Base-by-base conservation (phyloP, 495 filamentous ascomycete genomes). In the Podospora anserina region DNA sequence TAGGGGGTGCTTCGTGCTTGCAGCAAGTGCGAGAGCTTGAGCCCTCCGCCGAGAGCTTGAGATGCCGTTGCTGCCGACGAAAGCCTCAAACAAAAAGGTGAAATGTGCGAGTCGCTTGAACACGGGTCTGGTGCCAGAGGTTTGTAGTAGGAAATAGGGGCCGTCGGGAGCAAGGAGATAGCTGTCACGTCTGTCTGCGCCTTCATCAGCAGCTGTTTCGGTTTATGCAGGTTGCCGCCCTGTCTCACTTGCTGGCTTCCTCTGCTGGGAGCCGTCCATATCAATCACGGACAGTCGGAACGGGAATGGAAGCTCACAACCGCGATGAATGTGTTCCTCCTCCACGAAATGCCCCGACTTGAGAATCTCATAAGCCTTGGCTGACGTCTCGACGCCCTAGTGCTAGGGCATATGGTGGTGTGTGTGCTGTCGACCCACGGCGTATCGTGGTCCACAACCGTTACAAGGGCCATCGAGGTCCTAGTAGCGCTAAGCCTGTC, bases 151-250 rank as follows among this genome's bases (percentile, higher is more conserved):
- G 5, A 49, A 49, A 49, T 49, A 49, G 39, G 39, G 39, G 39
- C 39, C 9, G 39, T 11, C 15, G 6, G 39, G 15, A 16, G 39
- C 39, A 49, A 49, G 39, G 39, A 49, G 39, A 49, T 49, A 49
- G 39, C 39, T 49, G 39, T 49, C 39, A 49, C 39, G 39, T 49
- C 39, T 49, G 13, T 13, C 9, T 11, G 39, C 39, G 15, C 39
- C 39, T 49, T 49, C 39, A 49, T 49, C 39, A 49, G 39, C 39
- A 49, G 39, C 1, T 49, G 69, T 70, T 70, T 70, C 65, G 65
- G 16, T 26, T 65, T 39, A 61, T 70, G 69, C 69, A 70, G 28
- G 44, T 30, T 32, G 39, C 64, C 68, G 68, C 55, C 23, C 7
- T 58, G 55, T 58, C 55, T 58, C 55, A 61, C 68, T 62, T 61